These are phyloP conservation scores for Solanum virginianum DNA, from an alignment of 257 asterid genomes.

Conservation along the genomic window DNA sequence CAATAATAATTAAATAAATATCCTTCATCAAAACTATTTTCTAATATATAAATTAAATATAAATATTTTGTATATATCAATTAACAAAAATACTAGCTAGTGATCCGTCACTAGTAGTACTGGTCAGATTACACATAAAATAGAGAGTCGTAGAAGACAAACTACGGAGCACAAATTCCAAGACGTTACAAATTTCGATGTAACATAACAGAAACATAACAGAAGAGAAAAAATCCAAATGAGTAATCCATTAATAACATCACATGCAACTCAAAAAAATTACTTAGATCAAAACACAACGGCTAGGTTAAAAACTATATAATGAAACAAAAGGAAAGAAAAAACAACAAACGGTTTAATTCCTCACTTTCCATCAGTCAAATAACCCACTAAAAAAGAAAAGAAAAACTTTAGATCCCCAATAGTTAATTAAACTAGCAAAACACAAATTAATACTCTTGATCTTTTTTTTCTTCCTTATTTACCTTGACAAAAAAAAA, in stretches of 20 bases:
- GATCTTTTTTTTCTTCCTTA: not conserved
- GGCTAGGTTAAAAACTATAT: not conserved
- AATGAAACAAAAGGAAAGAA: not conserved
- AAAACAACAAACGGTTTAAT: not conserved
- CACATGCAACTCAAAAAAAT: constrained; percentile 11
- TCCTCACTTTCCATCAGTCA: constrained; percentile 4
- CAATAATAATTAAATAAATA: no score
- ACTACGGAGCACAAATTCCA: not conserved
- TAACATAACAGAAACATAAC: not conserved
- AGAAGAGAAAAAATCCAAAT: constrained; percentile 12
- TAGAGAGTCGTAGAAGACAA: not conserved
- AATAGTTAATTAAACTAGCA: not conserved
- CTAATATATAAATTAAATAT: no score
- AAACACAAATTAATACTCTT: not conserved
- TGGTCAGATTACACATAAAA: not conserved
- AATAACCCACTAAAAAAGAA: not conserved
- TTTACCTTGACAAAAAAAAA: not conserved
- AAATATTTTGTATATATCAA: no score
- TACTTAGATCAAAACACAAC: not conserved
- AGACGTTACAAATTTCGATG: not conserved
- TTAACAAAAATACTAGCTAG: no score
- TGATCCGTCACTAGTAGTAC: no score
- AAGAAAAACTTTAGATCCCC: constrained; percentile 1
- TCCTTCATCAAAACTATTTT: no score
- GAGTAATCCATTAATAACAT: constrained; percentile 10